These are phyloP conservation scores for Metschnikowia hibisci DNA, from an alignment of 805 yeast species.

Conservation along the genomic window DNA sequence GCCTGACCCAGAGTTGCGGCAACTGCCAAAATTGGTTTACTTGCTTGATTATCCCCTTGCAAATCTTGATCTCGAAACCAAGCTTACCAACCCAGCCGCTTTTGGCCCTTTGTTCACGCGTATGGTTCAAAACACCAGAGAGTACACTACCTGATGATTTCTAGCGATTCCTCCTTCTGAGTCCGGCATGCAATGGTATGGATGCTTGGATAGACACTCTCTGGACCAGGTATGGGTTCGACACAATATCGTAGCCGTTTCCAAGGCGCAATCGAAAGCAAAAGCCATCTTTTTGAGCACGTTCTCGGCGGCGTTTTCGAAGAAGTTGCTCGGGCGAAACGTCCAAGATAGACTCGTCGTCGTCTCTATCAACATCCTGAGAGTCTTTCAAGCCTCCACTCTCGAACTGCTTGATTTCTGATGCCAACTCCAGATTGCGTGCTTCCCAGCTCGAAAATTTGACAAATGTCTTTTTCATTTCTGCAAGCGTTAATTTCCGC, in stretches of 20 bases:
- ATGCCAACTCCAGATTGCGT: conserved; percentile 26
- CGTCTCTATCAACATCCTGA: conserved; percentile 25
- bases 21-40: conserved; percentile 21
- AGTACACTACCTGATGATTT: conserved; percentile 6
- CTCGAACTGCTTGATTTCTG: conserved; percentile 20
- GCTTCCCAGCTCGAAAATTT: conserved; percentile 39
- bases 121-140: conserved; percentile 13
- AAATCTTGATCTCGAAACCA: conserved; percentile 10
- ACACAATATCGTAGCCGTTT: conserved; percentile 14
- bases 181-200: not conserved
- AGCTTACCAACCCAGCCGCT: conserved; percentile 9
- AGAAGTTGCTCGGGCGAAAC: conserved; percentile 23
- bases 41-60: conserved; percentile 13
- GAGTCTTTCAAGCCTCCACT: conserved; percentile 6
- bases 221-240: conserved; percentile 10
- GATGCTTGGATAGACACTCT: conserved; percentile 6
- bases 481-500: conserved; percentile 48
- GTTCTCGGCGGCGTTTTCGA: conserved; percentile 20
- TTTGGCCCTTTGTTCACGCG: conserved; percentile 15
- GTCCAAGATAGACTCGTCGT: conserved; percentile 16
- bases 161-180: not conserved
- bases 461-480: conserved; percentile 35
- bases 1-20: conserved; percentile 32
- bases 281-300: conserved; percentile 10
- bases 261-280: conserved; percentile 11